Evolutionary conservation across 2,329 filamentous ascomycete species (phyloP).

Genomic region (Epichloe bromicola): DNA sequence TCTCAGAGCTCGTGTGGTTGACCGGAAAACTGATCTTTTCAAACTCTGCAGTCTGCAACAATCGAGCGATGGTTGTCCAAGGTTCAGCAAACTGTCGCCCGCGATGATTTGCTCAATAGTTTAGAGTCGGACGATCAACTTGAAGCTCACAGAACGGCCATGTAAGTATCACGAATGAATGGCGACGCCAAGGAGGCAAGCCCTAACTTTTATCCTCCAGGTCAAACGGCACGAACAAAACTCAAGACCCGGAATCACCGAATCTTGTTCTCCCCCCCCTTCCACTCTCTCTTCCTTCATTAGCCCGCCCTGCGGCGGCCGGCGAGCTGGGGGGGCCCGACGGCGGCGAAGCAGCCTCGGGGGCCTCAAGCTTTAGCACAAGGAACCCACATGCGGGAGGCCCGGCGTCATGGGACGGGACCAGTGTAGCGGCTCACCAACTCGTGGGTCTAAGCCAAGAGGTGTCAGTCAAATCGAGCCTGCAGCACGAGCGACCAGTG

Average conservation of each 20-base stretch:
- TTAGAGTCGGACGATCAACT: conserved; percentile 11
- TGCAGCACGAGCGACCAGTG: conserved; percentile 26
- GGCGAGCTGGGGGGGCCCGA: conserved; percentile 4
- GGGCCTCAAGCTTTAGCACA: conserved; percentile 11
- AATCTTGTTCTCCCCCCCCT: conserved; percentile 13
- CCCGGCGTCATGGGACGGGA: conserved; percentile 15
- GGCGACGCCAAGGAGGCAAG: neutral
- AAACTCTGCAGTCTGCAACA: conserved; percentile 19
- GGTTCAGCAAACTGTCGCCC: conserved; percentile 18
- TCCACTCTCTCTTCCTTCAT: conserved; percentile 13
- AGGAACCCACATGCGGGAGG: conserved; percentile 10
- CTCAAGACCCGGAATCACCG: conserved; percentile 4
- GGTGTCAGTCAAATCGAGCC: conserved; percentile 16
- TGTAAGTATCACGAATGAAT: conserved; percentile 5
- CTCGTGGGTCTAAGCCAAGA: conserved; percentile 14
- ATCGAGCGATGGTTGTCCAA: conserved; percentile 27
- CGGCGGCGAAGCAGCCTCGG: conserved; percentile 5
- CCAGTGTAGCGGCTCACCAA: conserved; percentile 14
- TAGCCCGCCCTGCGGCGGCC: conserved; percentile 9
- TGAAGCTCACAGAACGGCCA: conserved; percentile 10
- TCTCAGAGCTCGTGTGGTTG: neutral
- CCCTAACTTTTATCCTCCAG: conserved; percentile 1
- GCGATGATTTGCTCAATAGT: conserved; percentile 10
- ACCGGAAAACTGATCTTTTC: neutral
- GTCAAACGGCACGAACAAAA: conserved; percentile 8